These are phyloP conservation scores for Alloteropsis semialata DNA, from an alignment of 176 grass and related monocot genomes.

Conservation along the genomic window DNA sequence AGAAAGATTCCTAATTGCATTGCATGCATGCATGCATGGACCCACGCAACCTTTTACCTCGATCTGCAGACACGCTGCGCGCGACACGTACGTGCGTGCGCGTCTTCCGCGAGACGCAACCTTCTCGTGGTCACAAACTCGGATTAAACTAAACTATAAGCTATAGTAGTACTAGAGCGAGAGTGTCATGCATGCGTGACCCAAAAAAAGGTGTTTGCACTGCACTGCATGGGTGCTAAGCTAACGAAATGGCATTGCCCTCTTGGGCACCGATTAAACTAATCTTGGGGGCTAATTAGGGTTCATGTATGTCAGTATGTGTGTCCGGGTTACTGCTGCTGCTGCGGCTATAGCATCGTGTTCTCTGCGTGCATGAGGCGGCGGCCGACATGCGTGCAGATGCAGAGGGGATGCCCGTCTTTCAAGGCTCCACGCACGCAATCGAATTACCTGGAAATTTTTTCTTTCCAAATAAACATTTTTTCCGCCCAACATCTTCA, in stretches of 20 bases:
- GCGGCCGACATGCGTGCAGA: neutral
- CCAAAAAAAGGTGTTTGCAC: neutral
- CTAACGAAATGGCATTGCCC: neutral
- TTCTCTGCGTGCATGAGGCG: too few species aligned
- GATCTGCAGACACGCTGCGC: neutral
- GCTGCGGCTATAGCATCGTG: too few species aligned
- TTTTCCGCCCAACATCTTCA: too few species aligned
- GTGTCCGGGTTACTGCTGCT: too few species aligned
- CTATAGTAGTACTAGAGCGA: neutral
- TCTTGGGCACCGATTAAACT: neutral
- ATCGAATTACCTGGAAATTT: neutral
- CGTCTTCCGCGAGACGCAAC: neutral
- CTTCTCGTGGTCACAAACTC: neutral
- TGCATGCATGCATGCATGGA: constrained; percentile 27
- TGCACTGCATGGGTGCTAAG: neutral
- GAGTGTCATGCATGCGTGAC: neutral
- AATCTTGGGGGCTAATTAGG: neutral
- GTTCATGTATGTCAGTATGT: too few species aligned
- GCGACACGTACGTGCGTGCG: constrained; percentile 1
- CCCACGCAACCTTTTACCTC: too few species aligned
- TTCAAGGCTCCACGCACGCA: neutral
- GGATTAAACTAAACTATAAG: neutral
- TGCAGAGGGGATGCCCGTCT: neutral
- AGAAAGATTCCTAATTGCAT: neutral
- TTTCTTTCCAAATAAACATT: too few species aligned